phyloP scores from a whole-genome alignment of 2,329 filamentous ascomycete genomes.

The Calonectria ilicicola region DNA sequence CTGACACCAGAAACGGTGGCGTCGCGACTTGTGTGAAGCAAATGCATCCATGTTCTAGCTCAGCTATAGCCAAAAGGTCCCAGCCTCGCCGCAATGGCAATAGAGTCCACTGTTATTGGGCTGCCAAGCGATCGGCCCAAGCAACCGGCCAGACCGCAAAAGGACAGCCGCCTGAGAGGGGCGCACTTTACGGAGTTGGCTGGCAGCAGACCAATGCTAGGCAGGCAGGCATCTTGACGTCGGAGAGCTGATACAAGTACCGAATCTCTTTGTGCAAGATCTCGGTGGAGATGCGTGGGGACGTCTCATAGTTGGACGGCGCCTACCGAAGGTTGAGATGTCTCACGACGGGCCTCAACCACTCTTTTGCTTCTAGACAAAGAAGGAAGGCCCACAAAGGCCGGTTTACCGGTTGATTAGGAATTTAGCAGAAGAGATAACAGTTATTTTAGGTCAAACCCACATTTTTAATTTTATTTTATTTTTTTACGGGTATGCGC shows the following conservation, averaged over 20 bases:
- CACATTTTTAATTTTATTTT: neutral
- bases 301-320: slow-evolving; percentile 14
- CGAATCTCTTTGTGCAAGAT: slow-evolving; percentile 27
- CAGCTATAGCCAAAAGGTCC: neutral
- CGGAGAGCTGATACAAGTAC: slow-evolving; percentile 34
- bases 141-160: neutral
- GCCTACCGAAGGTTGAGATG: slow-evolving; percentile 19
- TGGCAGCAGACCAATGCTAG: slow-evolving; percentile 15
- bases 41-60: neutral
- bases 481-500: neutral
- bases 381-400: neutral
- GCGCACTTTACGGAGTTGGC: neutral
- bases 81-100: neutral
- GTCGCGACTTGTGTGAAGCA: neutral
- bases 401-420: neutral
- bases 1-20: slow-evolving; percentile 1
- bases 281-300: slow-evolving; percentile 16
- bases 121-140: neutral
- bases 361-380: neutral
- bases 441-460: neutral
- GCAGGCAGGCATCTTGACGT: slow-evolving; percentile 23
- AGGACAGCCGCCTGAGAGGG: neutral
- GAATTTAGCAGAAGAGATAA: neutral
- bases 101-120: neutral
- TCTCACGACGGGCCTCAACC: slow-evolving; percentile 9